Evolutionary conservation across 2,329 filamentous ascomycete genomes (phyloP).

Genomic region (Herpomyces periplanetae): DNA sequence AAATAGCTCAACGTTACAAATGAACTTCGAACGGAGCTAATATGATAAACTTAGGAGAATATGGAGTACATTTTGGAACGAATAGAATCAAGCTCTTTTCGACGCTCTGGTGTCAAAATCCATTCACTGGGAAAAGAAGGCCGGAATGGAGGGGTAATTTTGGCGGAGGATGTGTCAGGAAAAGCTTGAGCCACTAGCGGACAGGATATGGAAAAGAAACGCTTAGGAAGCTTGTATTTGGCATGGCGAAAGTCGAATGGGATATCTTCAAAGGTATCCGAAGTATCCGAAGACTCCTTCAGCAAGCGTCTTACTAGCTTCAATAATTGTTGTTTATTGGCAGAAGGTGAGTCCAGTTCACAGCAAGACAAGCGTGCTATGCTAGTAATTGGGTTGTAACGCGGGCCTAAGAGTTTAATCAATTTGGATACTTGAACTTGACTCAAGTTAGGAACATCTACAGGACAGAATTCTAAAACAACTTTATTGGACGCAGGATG

Average conservation of each 20-base stretch:
- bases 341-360: conserved; percentile 46
- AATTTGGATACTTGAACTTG: conserved; percentile 32
- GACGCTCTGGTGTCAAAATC: conserved; percentile 31
- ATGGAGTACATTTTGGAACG: too few species aligned
- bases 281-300: conserved; percentile 22
- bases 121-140: conserved; percentile 42
- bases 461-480: conserved; percentile 48
- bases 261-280: conserved; percentile 51
- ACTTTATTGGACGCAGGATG: conserved; percentile 81
- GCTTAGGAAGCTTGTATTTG: conserved; percentile 20
- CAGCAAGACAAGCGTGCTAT: conserved; percentile 68
- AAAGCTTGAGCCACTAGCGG: too few species aligned
- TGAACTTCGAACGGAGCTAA: too few species aligned
- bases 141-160: too few species aligned
- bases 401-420: conserved; percentile 42
- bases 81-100: conserved; percentile 22
- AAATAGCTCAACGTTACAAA: too few species aligned
- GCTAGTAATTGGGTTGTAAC: conserved; percentile 53
- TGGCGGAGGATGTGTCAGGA: too few species aligned
- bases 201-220: too few species aligned
- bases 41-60: too few species aligned
- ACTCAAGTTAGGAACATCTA: conserved; percentile 24
- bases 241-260: conserved; percentile 65
- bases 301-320: conserved; percentile 36
- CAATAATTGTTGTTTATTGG: conserved; percentile 82